phyloP scores from a whole-genome alignment of 345 rosid species.

The Trapa bicornis region DNA sequence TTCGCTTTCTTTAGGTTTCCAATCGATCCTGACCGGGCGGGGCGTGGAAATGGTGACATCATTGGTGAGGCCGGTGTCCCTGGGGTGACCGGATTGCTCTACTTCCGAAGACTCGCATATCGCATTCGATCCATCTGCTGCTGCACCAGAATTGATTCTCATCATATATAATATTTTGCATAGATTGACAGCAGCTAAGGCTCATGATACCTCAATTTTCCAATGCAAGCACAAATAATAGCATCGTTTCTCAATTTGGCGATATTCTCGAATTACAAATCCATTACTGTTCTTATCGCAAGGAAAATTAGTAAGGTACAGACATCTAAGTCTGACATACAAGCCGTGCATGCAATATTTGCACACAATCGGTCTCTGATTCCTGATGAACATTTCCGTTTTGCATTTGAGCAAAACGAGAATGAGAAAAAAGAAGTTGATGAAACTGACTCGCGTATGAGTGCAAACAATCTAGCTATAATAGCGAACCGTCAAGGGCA shows the following conservation, averaged over 20 bases:
- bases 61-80: constrained; percentile 36
- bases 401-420: background rate
- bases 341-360: background rate
- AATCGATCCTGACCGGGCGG: constrained; percentile 56
- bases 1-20: constrained; percentile 52
- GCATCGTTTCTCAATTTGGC: too few relatives aligned
- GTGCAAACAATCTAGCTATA: background rate
- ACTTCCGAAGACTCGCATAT: constrained; percentile 28
- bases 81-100: constrained; percentile 24
- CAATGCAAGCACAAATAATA: too few relatives aligned
- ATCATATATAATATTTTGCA: too few relatives aligned
- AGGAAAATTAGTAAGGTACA: background rate
- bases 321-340: background rate
- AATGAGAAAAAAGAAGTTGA: background rate
- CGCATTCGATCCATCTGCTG: constrained; percentile 48
- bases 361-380: too few relatives aligned
- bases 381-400: background rate
- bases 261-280: too few relatives aligned
- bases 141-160: background rate
- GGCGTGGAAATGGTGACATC: constrained; percentile 34
- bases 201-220: too few relatives aligned
- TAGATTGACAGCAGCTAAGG: too few relatives aligned
- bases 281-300: background rate
- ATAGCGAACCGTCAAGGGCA: too few relatives aligned
- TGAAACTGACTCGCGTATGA: constrained; percentile 1